Conservation (phyloP, 2,329 filamentous ascomycete genomes). For the Xylaria sp. region DNA sequence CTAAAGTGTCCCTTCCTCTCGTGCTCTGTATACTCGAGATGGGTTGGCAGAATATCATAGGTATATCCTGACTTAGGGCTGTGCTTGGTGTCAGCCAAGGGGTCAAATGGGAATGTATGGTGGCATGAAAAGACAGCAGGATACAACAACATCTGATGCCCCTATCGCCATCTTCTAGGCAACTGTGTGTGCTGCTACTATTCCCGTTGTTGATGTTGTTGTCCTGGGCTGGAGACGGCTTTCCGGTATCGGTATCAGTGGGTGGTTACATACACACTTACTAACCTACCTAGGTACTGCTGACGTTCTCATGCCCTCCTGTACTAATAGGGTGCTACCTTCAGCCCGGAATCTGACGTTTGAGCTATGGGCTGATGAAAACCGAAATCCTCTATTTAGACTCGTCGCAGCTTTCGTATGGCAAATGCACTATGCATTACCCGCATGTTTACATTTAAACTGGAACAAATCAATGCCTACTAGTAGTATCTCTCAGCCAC, state of each 20-base stretch:
- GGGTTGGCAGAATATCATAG: slow-evolving; percentile 5
- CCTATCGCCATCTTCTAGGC: not conserved
- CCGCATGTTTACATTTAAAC: slow-evolving; percentile 19
- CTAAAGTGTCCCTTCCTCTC: slow-evolving; percentile 1
- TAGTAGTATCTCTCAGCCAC: slow-evolving; percentile 1
- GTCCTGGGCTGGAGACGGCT: not conserved
- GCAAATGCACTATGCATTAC: slow-evolving; percentile 28
- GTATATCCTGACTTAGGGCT: slow-evolving; percentile 1
- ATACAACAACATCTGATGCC: not conserved
- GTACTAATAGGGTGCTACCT: slow-evolving; percentile 2
- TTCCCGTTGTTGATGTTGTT: not conserved
- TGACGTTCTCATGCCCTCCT: slow-evolving; percentile 16
- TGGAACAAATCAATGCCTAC: not conserved
- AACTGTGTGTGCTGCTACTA: not conserved
- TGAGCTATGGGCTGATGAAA: not conserved
- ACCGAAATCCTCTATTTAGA: not conserved
- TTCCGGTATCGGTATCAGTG: slow-evolving; percentile 30
- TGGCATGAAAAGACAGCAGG: not conserved
- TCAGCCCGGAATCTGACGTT: not conserved
- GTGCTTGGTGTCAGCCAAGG: not conserved
- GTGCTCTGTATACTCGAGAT: not conserved
- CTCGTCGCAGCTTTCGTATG: slow-evolving; percentile 17
- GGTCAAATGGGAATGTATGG: too few species aligned
- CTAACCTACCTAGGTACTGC: slow-evolving; percentile 6
- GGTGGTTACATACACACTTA: not conserved